Percentiles rank a stretch among this genome's conserved stretches.
Evolutionary conservation across 2,329 filamentous ascomycete genomes (phyloP).

Genomic region (Coniochaeta ligniaria): DNA sequence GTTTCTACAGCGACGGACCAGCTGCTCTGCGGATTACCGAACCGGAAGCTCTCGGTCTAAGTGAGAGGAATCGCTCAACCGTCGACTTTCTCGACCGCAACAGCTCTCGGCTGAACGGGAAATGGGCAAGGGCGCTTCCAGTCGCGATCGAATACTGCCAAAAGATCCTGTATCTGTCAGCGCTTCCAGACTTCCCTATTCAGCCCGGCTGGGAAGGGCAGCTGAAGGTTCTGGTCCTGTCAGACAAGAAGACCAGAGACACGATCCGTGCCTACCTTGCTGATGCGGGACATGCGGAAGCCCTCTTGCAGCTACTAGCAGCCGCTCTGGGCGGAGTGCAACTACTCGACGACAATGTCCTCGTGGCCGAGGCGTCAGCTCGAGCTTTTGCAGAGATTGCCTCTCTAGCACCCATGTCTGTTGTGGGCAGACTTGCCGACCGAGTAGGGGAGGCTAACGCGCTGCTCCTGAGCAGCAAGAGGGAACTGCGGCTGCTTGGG

Average conservation of each 20-base stretch:
- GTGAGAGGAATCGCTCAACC: conserved; percentile 44
- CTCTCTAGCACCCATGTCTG: conserved; percentile 23
- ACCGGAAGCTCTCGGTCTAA: conserved; percentile 29
- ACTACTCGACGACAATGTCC: not conserved
- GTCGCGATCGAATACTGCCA: conserved; percentile 64
- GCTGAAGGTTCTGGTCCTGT: conserved; percentile 64
- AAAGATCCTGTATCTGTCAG: conserved; percentile 42
- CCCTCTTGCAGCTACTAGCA: conserved; percentile 38
- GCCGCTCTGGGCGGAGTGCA: conserved; percentile 50
- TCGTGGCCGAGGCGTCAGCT: conserved; percentile 19
- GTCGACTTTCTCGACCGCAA: not conserved
- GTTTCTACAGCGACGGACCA: conserved; percentile 11
- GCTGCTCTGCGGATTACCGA: conserved; percentile 24
- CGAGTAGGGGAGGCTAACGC: not conserved
- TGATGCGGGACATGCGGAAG: conserved; percentile 25
- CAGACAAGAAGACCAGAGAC: conserved; percentile 57
- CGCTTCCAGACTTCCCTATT: conserved; percentile 43
- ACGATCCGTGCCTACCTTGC: conserved; percentile 48
- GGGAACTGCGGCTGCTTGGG: conserved; percentile 56
- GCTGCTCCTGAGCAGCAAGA: conserved; percentile 23
- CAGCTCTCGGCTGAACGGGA: not conserved
- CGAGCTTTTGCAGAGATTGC: conserved; percentile 47
- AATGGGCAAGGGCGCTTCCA: conserved; percentile 31
- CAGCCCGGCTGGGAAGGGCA: conserved; percentile 82
- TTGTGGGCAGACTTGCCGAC: conserved; percentile 38